Evolutionary conservation across 1,284 basidiomycete species (phyloP).

Genomic region (Schizopora paradoxa): DNA sequence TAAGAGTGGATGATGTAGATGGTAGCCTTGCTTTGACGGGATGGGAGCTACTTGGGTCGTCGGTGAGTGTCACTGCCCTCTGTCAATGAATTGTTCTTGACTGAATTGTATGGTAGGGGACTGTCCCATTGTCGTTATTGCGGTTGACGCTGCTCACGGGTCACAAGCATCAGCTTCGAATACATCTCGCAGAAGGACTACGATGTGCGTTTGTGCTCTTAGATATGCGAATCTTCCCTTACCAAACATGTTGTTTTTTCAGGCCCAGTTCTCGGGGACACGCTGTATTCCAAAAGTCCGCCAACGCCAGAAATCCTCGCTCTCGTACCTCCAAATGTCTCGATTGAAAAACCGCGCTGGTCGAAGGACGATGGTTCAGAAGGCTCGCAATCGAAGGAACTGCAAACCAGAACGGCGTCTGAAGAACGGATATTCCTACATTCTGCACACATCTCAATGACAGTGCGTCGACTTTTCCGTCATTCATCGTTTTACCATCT

Average conservation of each 20-base stretch:
- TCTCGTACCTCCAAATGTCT: slow-evolving; percentile 33
- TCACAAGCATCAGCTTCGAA: slow-evolving; percentile 66
- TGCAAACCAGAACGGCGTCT: not conserved
- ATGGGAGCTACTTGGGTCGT: slow-evolving; percentile 57
- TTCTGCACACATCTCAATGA: slow-evolving; percentile 49
- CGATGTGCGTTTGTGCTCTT: slow-evolving; percentile 32
- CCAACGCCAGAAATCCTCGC: slow-evolving; percentile 30
- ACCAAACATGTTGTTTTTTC: slow-evolving; percentile 9
- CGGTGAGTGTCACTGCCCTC: slow-evolving; percentile 41
- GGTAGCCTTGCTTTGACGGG: slow-evolving; percentile 44
- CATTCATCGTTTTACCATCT: too few relatives aligned
- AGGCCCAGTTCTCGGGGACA: slow-evolving; percentile 66
- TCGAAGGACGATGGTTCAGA: not conserved
- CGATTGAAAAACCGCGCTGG: too few relatives aligned
- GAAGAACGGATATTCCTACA: slow-evolving; percentile 48
- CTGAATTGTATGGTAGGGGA: slow-evolving; percentile 32
- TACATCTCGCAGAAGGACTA: slow-evolving; percentile 52
- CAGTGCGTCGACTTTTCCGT: slow-evolving; percentile 37
- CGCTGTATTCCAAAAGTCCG: slow-evolving; percentile 37
- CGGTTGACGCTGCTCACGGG: slow-evolving; percentile 55
- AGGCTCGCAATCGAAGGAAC: not conserved
- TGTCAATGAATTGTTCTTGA: too few relatives aligned
- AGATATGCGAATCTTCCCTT: slow-evolving; percentile 1
- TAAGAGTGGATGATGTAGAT: slow-evolving; percentile 31
- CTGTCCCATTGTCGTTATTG: slow-evolving; percentile 50